A percentile compares a stretch with the other conserved stretches of the same genome.
phyloP scores from a whole-genome alignment of 2,329 filamentous ascomycete genomes.

The Decorospora gaudefroyi region DNA sequence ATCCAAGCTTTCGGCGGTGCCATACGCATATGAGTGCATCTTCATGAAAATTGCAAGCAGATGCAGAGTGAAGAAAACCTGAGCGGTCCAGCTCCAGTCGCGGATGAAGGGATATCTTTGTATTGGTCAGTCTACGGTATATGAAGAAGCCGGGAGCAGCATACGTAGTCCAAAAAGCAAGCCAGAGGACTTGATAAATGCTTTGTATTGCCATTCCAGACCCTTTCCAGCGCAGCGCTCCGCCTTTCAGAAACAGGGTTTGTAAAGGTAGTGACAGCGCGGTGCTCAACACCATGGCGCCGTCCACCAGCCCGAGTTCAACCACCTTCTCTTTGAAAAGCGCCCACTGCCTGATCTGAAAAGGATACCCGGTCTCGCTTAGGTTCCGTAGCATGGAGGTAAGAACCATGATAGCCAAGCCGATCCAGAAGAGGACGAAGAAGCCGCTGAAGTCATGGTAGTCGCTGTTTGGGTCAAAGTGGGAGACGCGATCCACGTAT shows the following conservation, averaged over 20 bases:
- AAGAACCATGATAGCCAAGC: conserved; percentile 92
- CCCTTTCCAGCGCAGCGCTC: conserved; percentile 69
- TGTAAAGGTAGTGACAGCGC: conserved; percentile 75
- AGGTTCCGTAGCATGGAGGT: conserved; percentile 92
- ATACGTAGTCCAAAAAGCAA: conserved; percentile 75
- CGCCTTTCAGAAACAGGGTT: conserved; percentile 63
- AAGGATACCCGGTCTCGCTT: conserved; percentile 87
- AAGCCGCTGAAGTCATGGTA: conserved; percentile 96
- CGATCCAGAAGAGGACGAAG: conserved; percentile 98
- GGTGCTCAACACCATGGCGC: conserved; percentile 80
- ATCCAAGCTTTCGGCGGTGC: not conserved
- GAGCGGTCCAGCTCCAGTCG: conserved; percentile 94
- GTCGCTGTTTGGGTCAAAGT: conserved; percentile 91
- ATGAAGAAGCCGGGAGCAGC: conserved; percentile 17
- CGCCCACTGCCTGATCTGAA: conserved; percentile 84
- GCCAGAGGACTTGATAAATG: conserved; percentile 77
- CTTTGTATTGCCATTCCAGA: conserved; percentile 84
- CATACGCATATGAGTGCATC: conserved; percentile 87
- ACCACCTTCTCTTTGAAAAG: conserved; percentile 87
- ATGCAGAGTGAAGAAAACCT: conserved; percentile 92
- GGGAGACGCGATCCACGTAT: conserved; percentile 86
- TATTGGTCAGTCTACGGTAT: conserved; percentile 11
- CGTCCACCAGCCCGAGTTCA: conserved; percentile 81
- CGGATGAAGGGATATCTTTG: conserved; percentile 75
- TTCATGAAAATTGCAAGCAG: conserved; percentile 95